These are phyloP conservation scores for Fusarium oligoseptatum DNA, from an alignment of 2,329 filamentous ascomycete genomes.

Conservation along the genomic window DNA sequence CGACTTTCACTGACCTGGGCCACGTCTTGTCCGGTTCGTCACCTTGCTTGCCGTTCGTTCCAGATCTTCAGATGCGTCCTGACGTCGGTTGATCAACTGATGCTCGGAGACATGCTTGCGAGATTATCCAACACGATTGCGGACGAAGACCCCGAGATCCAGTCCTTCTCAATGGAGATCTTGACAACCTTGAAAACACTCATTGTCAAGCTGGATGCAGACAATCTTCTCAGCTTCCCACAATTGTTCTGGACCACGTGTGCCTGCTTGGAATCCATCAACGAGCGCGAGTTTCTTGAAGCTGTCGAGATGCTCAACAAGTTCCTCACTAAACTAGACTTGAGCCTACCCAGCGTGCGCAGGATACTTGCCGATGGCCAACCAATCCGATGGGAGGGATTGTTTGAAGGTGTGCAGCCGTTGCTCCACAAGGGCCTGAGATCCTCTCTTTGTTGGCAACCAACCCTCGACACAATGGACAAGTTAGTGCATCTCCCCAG, in stretches of 20 bases:
- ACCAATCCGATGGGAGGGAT: constrained; percentile 88
- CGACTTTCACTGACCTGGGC: constrained; percentile 94
- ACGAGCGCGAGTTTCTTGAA: constrained; percentile 94
- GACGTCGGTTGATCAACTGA: constrained; percentile 88
- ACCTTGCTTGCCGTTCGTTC: constrained; percentile 96
- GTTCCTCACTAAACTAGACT: constrained; percentile 85
- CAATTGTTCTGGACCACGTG: constrained; percentile 99
- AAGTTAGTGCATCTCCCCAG: constrained; percentile 83
- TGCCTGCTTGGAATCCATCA: constrained; percentile 95
- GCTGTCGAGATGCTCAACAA: constrained; percentile 92
- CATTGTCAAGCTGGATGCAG: constrained; percentile 84
- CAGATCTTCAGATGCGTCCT: constrained; percentile 96
- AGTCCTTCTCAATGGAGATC: constrained; percentile 98
- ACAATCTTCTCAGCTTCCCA: constrained; percentile 88
- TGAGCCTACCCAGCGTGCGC: constrained; percentile 77
- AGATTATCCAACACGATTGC: constrained; percentile 96
- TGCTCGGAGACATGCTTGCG: constrained; percentile 97
- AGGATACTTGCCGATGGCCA: constrained; percentile 81
- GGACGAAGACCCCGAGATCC: constrained; percentile 92
- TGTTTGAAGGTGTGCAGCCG: constrained; percentile 87
- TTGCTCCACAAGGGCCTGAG: constrained; percentile 92
- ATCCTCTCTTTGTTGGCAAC: constrained; percentile 84
- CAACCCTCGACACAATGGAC: constrained; percentile 82
- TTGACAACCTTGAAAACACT: constrained; percentile 93
- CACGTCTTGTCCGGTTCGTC: constrained; percentile 93